Base-by-base conservation (phyloP, 176 grass and related monocot genomes). In the Avena insularis region DNA sequence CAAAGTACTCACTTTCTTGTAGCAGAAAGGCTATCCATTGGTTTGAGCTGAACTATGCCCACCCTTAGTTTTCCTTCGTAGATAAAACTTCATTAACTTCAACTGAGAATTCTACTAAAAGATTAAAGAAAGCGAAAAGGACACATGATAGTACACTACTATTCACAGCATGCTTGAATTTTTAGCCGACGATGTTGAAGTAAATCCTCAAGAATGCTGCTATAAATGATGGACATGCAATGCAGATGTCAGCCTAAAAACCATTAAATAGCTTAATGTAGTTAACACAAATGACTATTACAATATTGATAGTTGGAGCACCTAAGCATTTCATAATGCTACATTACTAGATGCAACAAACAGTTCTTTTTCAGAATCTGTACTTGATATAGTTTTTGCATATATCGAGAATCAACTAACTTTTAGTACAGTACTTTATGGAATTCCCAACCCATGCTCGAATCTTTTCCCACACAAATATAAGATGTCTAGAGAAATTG, bases 281-380 rank as follows among this genome's bases (percentile, higher is more conserved):
- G 21, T 8, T 58, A 48, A 84, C 16, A 50, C 15, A 82, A 12
- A 71, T 43, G 33, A 57, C 40, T 38, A 64, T 38, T 85, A 63
- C 46, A 46, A 79, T 76, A 25, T 25, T 31, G 23, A 47, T 40
- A 69, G 40, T 31, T 65, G 1, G 3, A 51, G 59, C 16, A 25
- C 38, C 64, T 31, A 79, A 48, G 81, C 43, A 79, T 72, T 88
- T 88, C 9, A 13, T 60, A 20, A 4, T 58, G 20, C 7, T 78
- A 36, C 60, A 71, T 17, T 71, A 38, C 40, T 33, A 49, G 38
- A 23, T 79, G 74, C 36, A 77, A 60, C 17, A 88, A 88, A 87
- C 47, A 48, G 21, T 36, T 83, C 17, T 47, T 20, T 17, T 23
- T 72, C 33, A 36, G 36, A 77, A 67, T 54, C 53, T 82, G 79